These are phyloP conservation scores for Neofusicoccum sp. DNA, from an alignment of 2,329 filamentous ascomycete species.

Conservation along the genomic window DNA sequence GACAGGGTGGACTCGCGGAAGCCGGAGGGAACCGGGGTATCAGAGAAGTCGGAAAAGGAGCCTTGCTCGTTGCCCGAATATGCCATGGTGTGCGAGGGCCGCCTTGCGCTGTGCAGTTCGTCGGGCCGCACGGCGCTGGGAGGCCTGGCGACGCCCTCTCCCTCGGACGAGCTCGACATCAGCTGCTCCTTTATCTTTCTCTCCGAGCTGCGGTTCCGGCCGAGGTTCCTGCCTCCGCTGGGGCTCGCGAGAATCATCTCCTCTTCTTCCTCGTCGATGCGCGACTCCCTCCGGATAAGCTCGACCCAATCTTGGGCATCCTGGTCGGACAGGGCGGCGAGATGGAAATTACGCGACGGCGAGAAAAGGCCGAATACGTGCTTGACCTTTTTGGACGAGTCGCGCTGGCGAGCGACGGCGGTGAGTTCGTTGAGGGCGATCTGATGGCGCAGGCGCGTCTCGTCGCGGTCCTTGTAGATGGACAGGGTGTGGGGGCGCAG, in stretches of 20 bases:
- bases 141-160: slow-evolving; percentile 32
- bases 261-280: slow-evolving; percentile 85
- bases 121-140: slow-evolving; percentile 29
- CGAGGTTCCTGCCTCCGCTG: slow-evolving; percentile 38
- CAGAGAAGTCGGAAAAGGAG: slow-evolving; percentile 85
- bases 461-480: slow-evolving; percentile 88
- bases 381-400: slow-evolving; percentile 80
- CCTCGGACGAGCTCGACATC: slow-evolving; percentile 48
- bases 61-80: slow-evolving; percentile 67
- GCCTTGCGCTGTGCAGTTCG: slow-evolving; percentile 43
- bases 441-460: slow-evolving; percentile 85
- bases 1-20: slow-evolving; percentile 52
- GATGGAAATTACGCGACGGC: slow-evolving; percentile 84
- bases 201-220: background rate
- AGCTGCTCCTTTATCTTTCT: slow-evolving; percentile 23
- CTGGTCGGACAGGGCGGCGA: slow-evolving; percentile 69
- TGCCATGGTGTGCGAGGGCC: slow-evolving; percentile 61
- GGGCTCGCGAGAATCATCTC: slow-evolving; percentile 75
- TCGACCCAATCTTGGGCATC: slow-evolving; percentile 88
- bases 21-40: slow-evolving; percentile 48
- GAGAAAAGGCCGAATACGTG: slow-evolving; percentile 93
- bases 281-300: slow-evolving; percentile 72
- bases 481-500: slow-evolving; percentile 86
- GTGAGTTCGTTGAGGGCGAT: slow-evolving; percentile 87
- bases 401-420: slow-evolving; percentile 82